These are phyloP conservation scores for Phialophora macrospora DNA, from an alignment of 2,329 filamentous ascomycete genomes.

Conservation along the genomic window DNA sequence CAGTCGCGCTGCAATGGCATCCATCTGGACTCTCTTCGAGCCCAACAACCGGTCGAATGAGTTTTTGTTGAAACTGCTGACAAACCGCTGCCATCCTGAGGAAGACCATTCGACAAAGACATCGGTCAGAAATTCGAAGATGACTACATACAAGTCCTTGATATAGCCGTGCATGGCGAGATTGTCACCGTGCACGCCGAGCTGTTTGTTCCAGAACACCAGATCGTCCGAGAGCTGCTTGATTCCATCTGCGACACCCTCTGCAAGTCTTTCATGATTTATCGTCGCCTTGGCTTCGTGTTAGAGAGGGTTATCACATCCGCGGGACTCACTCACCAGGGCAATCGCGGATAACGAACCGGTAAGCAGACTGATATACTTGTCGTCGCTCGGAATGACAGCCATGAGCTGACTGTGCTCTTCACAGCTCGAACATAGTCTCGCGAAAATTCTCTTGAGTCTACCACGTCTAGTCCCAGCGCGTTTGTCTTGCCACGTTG, in stretches of 20 bases:
- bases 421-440: background rate
- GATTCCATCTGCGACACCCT: background rate
- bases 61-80: constrained; percentile 2
- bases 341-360: constrained; percentile 3
- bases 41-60: background rate
- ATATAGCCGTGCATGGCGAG: background rate
- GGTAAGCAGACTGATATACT: constrained; percentile 3
- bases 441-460: background rate
- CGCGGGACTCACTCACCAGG: background rate
- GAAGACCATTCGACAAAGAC: background rate
- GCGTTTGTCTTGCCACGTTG: constrained; percentile 1
- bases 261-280: background rate
- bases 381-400: background rate
- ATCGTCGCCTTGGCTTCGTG: background rate
- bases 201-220: background rate
- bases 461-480: background rate
- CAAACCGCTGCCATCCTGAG: constrained; percentile 1
- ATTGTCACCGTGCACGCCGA: background rate
- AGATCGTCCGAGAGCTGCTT: background rate
- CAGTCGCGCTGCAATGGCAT: background rate
- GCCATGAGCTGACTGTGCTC: constrained; percentile 2
- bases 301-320: background rate
- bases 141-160: background rate
- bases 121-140: constrained; percentile 2
- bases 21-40: background rate